phyloP scores from a whole-genome alignment of 2,329 filamentous ascomycete genomes.

The Colletotrichum somersetense region DNA sequence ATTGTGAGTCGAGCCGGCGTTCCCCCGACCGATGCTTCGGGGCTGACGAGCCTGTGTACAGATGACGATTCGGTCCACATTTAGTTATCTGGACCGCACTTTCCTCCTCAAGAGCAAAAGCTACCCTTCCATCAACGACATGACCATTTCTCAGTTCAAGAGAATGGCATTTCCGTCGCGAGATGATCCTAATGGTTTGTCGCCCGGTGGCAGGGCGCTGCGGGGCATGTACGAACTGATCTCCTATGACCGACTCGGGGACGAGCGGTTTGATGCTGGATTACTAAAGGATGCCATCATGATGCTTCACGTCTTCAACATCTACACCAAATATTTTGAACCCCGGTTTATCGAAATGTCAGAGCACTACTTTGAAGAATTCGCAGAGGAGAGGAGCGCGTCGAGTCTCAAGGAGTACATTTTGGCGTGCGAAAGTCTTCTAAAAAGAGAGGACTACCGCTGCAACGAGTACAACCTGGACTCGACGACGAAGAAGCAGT shows the following conservation, averaged over 20 bases:
- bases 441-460: constrained; percentile 78
- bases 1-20: constrained; percentile 65
- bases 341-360: constrained; percentile 78
- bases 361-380: constrained; percentile 74
- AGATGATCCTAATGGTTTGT: constrained; percentile 37
- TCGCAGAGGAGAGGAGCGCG: constrained; percentile 75
- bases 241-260: constrained; percentile 74
- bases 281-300: constrained; percentile 82
- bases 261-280: constrained; percentile 68
- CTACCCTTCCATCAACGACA: constrained; percentile 80
- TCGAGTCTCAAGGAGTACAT: constrained; percentile 82
- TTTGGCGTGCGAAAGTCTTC: constrained; percentile 73
- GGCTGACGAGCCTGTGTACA: constrained; percentile 49
- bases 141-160: constrained; percentile 83
- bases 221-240: constrained; percentile 82
- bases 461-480: constrained; percentile 88
- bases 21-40: constrained; percentile 38
- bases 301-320: constrained; percentile 86
- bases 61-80: constrained; percentile 86
- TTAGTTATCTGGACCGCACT: constrained; percentile 93
- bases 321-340: constrained; percentile 86
- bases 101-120: constrained; percentile 83
- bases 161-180: constrained; percentile 62
- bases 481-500: constrained; percentile 81
- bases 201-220: constrained; percentile 56